Conservation (phyloP, 257 asterid genomes). For the Salvia rosmarinus region DNA sequence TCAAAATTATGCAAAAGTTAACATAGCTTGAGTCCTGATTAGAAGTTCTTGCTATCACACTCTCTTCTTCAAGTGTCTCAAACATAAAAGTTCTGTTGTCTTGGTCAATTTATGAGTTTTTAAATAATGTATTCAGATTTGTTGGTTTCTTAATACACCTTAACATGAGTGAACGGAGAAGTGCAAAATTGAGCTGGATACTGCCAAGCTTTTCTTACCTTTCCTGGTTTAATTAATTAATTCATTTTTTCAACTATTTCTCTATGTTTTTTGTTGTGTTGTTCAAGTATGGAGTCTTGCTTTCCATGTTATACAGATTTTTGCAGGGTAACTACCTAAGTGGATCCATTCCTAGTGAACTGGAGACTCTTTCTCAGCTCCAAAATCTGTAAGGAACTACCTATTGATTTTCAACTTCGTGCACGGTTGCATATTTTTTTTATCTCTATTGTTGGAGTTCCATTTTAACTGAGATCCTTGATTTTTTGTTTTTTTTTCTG, state of each 20-base stretch:
- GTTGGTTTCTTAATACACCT: constrained; percentile 14
- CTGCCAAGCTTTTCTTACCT: constrained; percentile 16
- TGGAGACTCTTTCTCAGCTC: constrained; percentile 82
- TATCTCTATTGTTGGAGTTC: constrained; percentile 28
- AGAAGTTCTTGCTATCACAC: constrained; percentile 21
- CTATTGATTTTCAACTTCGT: constrained; percentile 20
- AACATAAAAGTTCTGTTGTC: not conserved
- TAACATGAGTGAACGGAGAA: constrained; percentile 17
- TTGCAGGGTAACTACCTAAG: constrained; percentile 96
- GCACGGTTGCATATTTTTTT: constrained; percentile 9
- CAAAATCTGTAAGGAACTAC: constrained; percentile 66
- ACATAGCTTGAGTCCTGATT: constrained; percentile 11
- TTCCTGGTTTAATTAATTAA: not conserved
- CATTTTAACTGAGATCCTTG: constrained; percentile 19
- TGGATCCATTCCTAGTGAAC: constrained; percentile 76
- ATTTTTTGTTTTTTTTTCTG: not conserved
- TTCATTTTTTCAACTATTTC: not conserved
- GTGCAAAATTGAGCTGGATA: constrained; percentile 24
- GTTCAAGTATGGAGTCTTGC: constrained; percentile 23
- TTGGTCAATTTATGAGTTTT: constrained; percentile 1
- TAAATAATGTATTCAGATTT: constrained; percentile 18
- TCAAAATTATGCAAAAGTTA: not conserved
- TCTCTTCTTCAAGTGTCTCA: constrained; percentile 5
- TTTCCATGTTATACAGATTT: constrained; percentile 59
- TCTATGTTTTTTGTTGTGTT: constrained; percentile 23